Base-by-base conservation (phyloP, 768 basidiomycete species). In the Ramaria sp. region DNA sequence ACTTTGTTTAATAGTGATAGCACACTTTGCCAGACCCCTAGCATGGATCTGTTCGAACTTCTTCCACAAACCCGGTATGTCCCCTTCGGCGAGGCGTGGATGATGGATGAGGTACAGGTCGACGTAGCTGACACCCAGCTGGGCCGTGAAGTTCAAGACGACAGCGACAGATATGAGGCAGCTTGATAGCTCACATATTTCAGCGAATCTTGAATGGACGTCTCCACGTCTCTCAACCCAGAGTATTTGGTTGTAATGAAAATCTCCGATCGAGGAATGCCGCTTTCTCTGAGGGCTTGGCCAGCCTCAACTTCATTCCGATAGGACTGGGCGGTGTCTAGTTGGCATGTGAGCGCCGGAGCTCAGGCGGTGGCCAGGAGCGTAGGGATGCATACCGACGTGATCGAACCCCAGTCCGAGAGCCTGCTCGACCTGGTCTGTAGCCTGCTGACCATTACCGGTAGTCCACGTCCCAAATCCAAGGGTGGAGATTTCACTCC, bases 81-180 rank as follows among this genome's bases (percentile, higher is more conserved):
- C 80, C 1, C 81, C 80, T 20, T 67, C 61, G 9, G 78, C 81
- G 19, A 80, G 67, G 3, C 71, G 63, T 7, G 84, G 83, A 54
- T 67, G 62, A 65, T 88, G 85, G 48, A 88, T 81, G 42, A 88
- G 77, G 67, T 88, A 88, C 39, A 88, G 66, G 66, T 90, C 84
- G 12, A 88, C 76, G 61, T 83, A 83, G 1, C 72, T 63, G 4
- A 88, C 71, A 0, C 81, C 83, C 1, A 57, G 20, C 51, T 53
- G 12, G 30, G 49, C 17, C n/a, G 15, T 22, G 24, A 24, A 15
- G 15, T 27, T 7, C 41, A 39, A 17, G 15, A 20, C 13, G 30
- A 33, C 7, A 22, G 31, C 0, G n/a, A 30, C 10, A 5, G 17
- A 49, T 19, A 15, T 2, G 55, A 19, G 17, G 30, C 11, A n/a